phyloP scores from a whole-genome alignment of 331 rosid genomes.

The Malus hybrid region DNA sequence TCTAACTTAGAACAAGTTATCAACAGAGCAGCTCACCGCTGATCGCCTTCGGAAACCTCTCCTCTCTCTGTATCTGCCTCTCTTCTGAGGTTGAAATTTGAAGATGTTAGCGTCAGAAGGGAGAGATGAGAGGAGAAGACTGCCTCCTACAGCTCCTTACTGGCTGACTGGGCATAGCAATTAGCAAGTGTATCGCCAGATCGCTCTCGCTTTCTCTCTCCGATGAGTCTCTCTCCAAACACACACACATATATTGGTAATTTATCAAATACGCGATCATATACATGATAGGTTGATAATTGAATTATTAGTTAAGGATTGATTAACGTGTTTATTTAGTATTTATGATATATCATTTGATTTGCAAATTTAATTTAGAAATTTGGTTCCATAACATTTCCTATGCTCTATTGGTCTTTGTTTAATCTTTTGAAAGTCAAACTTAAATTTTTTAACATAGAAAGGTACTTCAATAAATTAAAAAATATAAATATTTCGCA shows the following conservation, averaged over 20 bases:
- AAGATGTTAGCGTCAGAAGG: not conserved
- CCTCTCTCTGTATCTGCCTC: too few relatives aligned
- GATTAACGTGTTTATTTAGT: accelerated
- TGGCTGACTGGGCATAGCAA: not conserved
- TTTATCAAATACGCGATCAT: too few relatives aligned
- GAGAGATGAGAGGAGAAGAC: not conserved
- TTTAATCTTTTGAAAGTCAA: too few relatives aligned
- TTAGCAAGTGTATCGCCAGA: not conserved
- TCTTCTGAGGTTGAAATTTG: not conserved
- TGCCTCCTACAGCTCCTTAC: not conserved
- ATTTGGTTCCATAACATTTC: too few relatives aligned
- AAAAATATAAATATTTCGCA: too few relatives aligned
- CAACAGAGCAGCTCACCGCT: not conserved
- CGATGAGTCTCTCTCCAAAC: not conserved
- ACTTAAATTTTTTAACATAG: too few relatives aligned
- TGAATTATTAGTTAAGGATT: too few relatives aligned
- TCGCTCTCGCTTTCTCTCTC: not conserved
- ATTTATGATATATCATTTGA: accelerated
- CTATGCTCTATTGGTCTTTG: too few relatives aligned
- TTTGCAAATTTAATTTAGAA: too few relatives aligned
- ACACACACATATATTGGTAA: not conserved
- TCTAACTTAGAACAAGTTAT: not conserved
- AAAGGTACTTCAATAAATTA: too few relatives aligned
- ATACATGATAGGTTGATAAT: too few relatives aligned
- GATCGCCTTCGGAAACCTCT: not conserved